These are phyloP conservation scores for Lachnellula cervina DNA, from an alignment of 2,329 filamentous ascomycete genomes.

Conservation along the genomic window DNA sequence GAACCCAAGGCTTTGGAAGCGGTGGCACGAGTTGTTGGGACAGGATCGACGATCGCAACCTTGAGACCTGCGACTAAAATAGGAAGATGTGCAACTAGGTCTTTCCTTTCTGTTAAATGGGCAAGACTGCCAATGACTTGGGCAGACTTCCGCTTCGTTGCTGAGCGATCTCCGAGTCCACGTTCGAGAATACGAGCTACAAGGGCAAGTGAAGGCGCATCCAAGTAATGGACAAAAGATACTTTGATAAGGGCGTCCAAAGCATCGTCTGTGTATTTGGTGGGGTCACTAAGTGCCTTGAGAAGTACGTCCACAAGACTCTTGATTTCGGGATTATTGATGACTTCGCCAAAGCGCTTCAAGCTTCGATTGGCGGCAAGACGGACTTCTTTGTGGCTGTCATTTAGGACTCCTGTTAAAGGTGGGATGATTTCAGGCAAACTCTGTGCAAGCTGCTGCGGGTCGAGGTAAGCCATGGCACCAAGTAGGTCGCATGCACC, in stretches of 20 bases:
- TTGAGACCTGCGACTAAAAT: constrained; percentile 89
- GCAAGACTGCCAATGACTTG: constrained; percentile 98
- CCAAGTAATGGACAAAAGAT: constrained; percentile 97
- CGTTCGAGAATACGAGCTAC: constrained; percentile 94
- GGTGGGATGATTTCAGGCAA: constrained; percentile 96
- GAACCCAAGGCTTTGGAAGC: constrained; percentile 94
- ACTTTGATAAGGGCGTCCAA: constrained; percentile 94
- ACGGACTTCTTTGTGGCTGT: constrained; percentile 96
- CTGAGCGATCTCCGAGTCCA: constrained; percentile 83
- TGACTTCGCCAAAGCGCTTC: constrained; percentile 97
- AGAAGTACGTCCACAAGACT: constrained; percentile 83
- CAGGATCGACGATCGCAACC: constrained; percentile 85
- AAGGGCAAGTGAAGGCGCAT: constrained; percentile 89
- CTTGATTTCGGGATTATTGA: constrained; percentile 96
- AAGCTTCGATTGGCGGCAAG: constrained; percentile 88
- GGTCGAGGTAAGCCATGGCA: constrained; percentile 97
- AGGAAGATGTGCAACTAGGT: constrained; percentile 84
- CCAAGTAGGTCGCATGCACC: constrained; percentile 94
- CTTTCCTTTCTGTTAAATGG: constrained; percentile 93
- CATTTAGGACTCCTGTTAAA: constrained; percentile 86
- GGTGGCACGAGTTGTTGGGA: constrained; percentile 92
- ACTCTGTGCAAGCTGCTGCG: constrained; percentile 86
- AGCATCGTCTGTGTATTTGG: constrained; percentile 93
- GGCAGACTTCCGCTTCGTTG: constrained; percentile 91
- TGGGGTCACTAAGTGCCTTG: constrained; percentile 95